Percentiles rank a stretch among this genome's conserved stretches.
Conservation (phyloP, 192 early-diverging fungal species). For the Backusella parvicylindrica region DNA sequence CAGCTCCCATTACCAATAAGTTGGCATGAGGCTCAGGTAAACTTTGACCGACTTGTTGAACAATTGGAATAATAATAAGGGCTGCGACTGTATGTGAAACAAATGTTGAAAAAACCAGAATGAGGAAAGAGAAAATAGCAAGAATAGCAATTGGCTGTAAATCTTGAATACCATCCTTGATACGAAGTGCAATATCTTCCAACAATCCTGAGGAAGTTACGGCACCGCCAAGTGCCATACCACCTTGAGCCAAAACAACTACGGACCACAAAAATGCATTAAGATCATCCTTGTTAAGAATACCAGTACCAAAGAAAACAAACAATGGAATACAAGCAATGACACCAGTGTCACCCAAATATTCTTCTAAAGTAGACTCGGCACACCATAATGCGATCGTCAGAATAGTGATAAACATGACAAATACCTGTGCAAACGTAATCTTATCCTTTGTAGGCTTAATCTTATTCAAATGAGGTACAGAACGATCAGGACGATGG, state of each 20-base stretch:
- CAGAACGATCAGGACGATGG: slow-evolving; percentile 54
- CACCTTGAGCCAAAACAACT: slow-evolving; percentile 70
- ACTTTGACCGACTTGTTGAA: slow-evolving; percentile 61
- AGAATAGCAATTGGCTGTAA: slow-evolving; percentile 56
- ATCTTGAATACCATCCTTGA: slow-evolving; percentile 52
- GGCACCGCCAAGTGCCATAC: slow-evolving; percentile 71
- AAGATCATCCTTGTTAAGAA: slow-evolving; percentile 74
- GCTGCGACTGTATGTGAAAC: slow-evolving; percentile 79
- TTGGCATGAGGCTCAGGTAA: slow-evolving; percentile 65
- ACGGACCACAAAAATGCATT: slow-evolving; percentile 64
- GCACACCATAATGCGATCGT: slow-evolving; percentile 77
- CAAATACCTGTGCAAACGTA: slow-evolving; percentile 49
- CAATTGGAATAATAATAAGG: slow-evolving; percentile 72
- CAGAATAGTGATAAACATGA: slow-evolving; percentile 51
- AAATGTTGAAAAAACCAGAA: slow-evolving; percentile 69
- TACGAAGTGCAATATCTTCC: slow-evolving; percentile 52
- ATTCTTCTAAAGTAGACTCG: slow-evolving; percentile 48
- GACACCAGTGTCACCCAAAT: slow-evolving; percentile 73
- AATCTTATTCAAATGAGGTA: slow-evolving; percentile 44
- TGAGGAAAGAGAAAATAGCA: slow-evolving; percentile 57
- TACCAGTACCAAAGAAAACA: slow-evolving; percentile 68
- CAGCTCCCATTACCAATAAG: slow-evolving; percentile 69
- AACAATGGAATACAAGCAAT: slow-evolving; percentile 72
- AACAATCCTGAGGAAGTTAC: slow-evolving; percentile 70
- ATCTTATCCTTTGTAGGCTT: slow-evolving; percentile 38